Evolutionary conservation across 495 filamentous ascomycete genomes (phyloP), one percentile per base, ranked within the genome.

Genomic region (Aspergillus ellipticus): DNA sequence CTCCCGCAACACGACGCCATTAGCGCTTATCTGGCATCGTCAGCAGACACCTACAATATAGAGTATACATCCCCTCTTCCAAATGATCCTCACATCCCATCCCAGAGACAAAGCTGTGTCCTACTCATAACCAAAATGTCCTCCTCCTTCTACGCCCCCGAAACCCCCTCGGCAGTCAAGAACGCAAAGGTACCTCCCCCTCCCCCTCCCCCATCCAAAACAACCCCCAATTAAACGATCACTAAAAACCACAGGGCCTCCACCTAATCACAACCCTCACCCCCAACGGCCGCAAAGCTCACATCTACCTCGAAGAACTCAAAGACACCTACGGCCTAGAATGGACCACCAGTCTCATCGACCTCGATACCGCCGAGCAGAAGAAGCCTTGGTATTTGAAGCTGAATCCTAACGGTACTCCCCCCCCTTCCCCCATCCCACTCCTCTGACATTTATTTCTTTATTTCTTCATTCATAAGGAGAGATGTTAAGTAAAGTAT

Each of bases 331-430:
- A 84, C 57, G 80, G 77, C 21, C 77, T 71, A 7, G 58, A 76
- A 49, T 83, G 77, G 74, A 80, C 76, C 1, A 78, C 74, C 0
- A 81, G 74, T 20, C 31, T 82, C 7, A 77, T 82, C 52, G 68
- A 82, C 56, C 78, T 81, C 43, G 70, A 67, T 48, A 84, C 76
- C 51, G 81, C 82, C 51, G 79, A 81, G 55, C 80, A 84, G 56
- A 84, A 83, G 71, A 77, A 82, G 47, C 76, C 81, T 26, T 84
- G 80, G 81, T 84, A 82, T 56, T 67, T 84, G 17, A 68, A 74
- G 26, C 67, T 49, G 22, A 49, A 49, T 82, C 29, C 64, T 19
- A 80, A 84, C 56, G 79, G 76, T 65, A 62, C 81, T 20, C 6
- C 22, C 13, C 3, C 17, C 5, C 13, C 15, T 6, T 15, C 8